A percentile compares a stretch with the other conserved stretches of the same genome.
These are phyloP conservation scores for Pistacia integerrima DNA, from an alignment of 345 rosid genomes.

Conservation along the genomic window DNA sequence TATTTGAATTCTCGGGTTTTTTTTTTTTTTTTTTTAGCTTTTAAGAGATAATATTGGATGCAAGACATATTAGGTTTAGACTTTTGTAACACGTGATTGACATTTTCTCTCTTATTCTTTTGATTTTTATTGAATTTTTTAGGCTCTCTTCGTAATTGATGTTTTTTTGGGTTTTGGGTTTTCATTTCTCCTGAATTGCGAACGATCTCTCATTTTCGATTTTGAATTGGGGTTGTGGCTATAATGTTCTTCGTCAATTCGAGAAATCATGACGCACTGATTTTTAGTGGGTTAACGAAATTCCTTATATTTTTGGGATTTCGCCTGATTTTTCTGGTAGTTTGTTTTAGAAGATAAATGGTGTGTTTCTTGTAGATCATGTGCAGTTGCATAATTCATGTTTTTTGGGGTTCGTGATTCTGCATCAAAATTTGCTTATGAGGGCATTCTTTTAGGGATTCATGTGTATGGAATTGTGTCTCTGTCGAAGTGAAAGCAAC, in stretches of 20 bases:
- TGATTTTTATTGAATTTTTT: neutral
- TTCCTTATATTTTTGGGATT: neutral
- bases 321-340: neutral
- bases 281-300: neutral
- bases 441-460: slow-evolving; percentile 11
- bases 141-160: slow-evolving; percentile 2
- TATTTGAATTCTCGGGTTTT: too few species aligned
- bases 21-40: too few species aligned
- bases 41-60: too few species aligned
- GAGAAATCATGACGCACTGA: neutral
- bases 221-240: neutral
- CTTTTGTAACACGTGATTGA: too few species aligned
- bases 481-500: neutral
- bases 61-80: too few species aligned
- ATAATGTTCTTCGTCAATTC: neutral
- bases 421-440: slow-evolving; percentile 6
- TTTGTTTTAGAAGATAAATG: neutral
- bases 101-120: neutral
- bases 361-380: neutral
- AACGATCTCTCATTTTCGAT: neutral
- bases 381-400: neutral
- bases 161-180: neutral
- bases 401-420: neutral
- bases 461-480: neutral
- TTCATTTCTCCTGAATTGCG: neutral